Evolutionary conservation across 352 stramenopile species (phyloP).

Genomic region (Globisporangium echinulatum): DNA sequence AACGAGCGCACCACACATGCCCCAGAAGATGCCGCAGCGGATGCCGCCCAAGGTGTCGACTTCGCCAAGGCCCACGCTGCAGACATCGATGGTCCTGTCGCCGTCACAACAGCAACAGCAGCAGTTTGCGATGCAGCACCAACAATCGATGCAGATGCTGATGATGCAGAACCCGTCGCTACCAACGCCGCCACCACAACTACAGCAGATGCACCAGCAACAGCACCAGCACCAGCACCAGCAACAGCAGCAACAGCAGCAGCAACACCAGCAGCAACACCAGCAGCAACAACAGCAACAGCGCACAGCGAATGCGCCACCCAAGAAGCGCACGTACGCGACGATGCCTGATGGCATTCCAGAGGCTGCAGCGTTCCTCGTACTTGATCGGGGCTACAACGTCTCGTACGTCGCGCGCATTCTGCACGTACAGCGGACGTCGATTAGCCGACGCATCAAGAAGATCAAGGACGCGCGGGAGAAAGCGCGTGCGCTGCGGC

Average conservation of each 20-base stretch:
- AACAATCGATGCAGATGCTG: background rate
- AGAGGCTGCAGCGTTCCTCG: constrained; percentile 7
- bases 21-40: constrained; percentile 1
- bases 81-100: background rate
- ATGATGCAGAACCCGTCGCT: background rate
- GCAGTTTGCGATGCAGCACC: background rate
- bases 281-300: background rate
- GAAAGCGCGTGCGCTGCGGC: background rate
- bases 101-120: background rate
- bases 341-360: constrained; percentile 5
- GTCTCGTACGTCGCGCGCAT: constrained; percentile 9
- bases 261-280: background rate
- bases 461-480: constrained; percentile 9
- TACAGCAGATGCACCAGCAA: background rate
- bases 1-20: background rate
- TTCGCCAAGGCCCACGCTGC: no score
- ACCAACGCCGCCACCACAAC: background rate
- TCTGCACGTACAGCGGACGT: constrained; percentile 7
- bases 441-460: constrained; percentile 8
- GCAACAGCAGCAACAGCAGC: background rate
- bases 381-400: constrained; percentile 4
- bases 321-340: constrained; percentile 7
- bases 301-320: background rate
- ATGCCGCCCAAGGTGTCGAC: background rate
- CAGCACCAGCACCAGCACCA: background rate